Evolutionary conservation across 768 basidiomycete species (phyloP).

Genomic region (Botryobasidium botryosum): DNA sequence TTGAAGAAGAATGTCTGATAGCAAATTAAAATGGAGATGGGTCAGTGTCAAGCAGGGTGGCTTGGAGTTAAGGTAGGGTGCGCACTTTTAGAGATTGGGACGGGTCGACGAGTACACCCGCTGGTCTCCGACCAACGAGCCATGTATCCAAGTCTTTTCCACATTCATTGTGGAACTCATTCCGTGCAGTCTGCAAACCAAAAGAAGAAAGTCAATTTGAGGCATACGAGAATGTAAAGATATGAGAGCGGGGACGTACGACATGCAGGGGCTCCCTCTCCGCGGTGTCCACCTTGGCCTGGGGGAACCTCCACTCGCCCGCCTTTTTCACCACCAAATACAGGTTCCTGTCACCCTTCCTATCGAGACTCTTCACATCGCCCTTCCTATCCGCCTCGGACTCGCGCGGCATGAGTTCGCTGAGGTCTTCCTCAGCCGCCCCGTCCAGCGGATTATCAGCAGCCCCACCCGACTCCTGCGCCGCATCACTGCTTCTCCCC

Average conservation of each 20-base stretch:
- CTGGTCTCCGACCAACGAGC: slow-evolving; percentile 80
- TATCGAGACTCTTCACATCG: slow-evolving; percentile 61
- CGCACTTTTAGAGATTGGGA: background rate
- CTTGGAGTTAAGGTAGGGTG: background rate
- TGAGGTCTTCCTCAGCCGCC: slow-evolving; percentile 27
- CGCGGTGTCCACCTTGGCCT: slow-evolving; percentile 39
- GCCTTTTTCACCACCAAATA: slow-evolving; percentile 60
- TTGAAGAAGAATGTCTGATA: slow-evolving; percentile 85
- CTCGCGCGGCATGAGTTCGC: slow-evolving; percentile 30
- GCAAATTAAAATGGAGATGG: background rate
- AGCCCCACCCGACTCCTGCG: slow-evolving; percentile 40
- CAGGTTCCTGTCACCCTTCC: slow-evolving; percentile 69
- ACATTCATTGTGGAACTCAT: slow-evolving; percentile 51
- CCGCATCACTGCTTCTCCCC: slow-evolving; percentile 30
- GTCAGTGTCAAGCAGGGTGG: background rate
- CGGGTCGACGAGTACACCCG: slow-evolving; percentile 48
- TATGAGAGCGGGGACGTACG: no score
- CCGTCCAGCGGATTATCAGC: slow-evolving; percentile 36
- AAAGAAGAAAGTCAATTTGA: background rate
- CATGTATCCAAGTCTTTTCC: slow-evolving; percentile 82
- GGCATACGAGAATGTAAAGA: background rate
- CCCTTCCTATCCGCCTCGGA: slow-evolving; percentile 41
- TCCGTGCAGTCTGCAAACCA: slow-evolving; percentile 45
- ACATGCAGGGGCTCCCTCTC: slow-evolving; percentile 73
- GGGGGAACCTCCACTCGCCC: slow-evolving; percentile 67